Conservation (phyloP, 2,329 filamentous ascomycete genomes). For the Claviceps sp. region DNA sequence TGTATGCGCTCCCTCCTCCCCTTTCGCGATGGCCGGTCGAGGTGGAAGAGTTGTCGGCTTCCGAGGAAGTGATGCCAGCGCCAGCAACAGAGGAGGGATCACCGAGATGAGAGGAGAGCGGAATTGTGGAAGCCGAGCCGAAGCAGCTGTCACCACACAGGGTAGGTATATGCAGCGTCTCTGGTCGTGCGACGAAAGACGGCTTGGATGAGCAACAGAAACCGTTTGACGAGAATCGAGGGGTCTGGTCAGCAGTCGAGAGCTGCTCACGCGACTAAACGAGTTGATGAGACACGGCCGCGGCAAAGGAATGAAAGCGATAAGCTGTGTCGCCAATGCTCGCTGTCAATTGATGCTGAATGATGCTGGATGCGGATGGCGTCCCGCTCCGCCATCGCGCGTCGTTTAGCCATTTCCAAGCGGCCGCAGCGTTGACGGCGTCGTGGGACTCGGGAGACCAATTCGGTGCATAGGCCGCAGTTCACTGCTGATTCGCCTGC, state of each 20-base stretch:
- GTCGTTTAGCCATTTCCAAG: too few relatives aligned
- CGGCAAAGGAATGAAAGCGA: not conserved
- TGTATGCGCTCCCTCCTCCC: slow-evolving; percentile 24
- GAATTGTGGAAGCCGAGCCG: slow-evolving; percentile 21
- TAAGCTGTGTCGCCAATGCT: not conserved
- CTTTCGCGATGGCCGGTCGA: slow-evolving; percentile 16
- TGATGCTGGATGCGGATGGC: not conserved
- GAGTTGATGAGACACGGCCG: not conserved
- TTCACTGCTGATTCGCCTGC: not conserved
- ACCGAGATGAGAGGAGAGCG: slow-evolving; percentile 13
- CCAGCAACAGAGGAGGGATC: slow-evolving; percentile 27
- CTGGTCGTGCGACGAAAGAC: slow-evolving; percentile 1
- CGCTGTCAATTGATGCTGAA: not conserved
- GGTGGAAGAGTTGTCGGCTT: slow-evolving; percentile 11
- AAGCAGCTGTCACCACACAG: slow-evolving; percentile 1
- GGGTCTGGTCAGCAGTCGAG: not conserved
- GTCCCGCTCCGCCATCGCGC: not conserved
- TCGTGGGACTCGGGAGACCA: not conserved
- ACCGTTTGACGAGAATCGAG: not conserved
- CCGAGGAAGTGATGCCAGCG: slow-evolving; percentile 12
- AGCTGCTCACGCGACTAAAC: not conserved
- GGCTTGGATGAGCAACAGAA: not conserved
- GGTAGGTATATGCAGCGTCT: slow-evolving; percentile 1
- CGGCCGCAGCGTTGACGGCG: not conserved
- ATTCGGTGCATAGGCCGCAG: not conserved